Evolutionary conservation across 306 rosid genomes (phyloP).

Genomic region (Prunus dulcis): DNA sequence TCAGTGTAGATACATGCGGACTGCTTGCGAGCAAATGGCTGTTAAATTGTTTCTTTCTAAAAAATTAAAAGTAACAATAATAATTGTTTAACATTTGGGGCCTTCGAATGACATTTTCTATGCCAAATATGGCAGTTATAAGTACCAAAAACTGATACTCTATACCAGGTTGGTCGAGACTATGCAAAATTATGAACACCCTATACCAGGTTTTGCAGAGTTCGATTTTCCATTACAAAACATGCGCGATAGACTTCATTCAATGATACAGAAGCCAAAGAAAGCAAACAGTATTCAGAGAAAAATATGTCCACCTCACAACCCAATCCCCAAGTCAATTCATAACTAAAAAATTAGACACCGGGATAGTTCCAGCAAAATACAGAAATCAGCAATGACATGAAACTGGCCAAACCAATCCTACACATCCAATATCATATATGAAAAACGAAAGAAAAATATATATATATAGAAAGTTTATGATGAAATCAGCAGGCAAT

Average conservation of each 20-base stretch:
- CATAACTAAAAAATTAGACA: slow-evolving; percentile 6
- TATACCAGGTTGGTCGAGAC: background rate
- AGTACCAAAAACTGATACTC: background rate
- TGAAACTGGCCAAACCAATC: slow-evolving; percentile 38
- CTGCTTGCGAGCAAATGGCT: too few species aligned
- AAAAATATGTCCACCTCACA: slow-evolving; percentile 17
- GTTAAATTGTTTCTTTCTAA: too few species aligned
- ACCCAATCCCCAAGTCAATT: slow-evolving; percentile 16
- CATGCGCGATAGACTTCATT: background rate
- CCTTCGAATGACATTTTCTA: background rate
- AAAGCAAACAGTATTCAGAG: background rate
- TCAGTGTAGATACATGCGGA: too few species aligned
- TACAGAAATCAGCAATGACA: slow-evolving; percentile 13
- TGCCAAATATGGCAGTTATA: background rate
- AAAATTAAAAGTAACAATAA: too few species aligned
- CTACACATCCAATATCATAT: slow-evolving; percentile 60
- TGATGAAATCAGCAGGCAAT: slow-evolving; percentile 34
- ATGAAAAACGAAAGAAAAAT: slow-evolving; percentile 20
- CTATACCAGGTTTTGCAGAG: background rate
- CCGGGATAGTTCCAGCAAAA: slow-evolving; percentile 6
- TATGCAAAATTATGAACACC: background rate
- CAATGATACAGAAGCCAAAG: background rate
- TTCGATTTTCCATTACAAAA: background rate
- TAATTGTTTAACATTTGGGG: background rate
- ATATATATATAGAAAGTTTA: slow-evolving; percentile 34